Evolutionary conservation across 805 yeast genomes (phyloP).

Genomic region (Candida chauliodis): DNA sequence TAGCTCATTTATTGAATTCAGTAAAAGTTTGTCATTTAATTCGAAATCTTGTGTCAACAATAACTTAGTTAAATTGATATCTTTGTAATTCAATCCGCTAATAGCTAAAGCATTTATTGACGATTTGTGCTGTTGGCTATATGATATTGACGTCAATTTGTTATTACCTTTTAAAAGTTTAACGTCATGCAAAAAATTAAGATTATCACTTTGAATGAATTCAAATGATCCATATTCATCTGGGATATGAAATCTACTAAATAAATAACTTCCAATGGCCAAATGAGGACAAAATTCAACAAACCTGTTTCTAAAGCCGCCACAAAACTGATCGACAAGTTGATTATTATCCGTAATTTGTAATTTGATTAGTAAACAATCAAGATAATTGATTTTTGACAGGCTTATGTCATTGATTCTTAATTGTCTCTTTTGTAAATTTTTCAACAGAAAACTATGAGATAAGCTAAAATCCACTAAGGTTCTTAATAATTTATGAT

Average conservation of each 20-base stretch:
- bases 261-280: constrained; percentile 25
- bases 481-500: constrained; percentile 22
- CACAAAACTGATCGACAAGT: constrained; percentile 12
- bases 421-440: constrained; percentile 23
- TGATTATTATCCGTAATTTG: constrained; percentile 3
- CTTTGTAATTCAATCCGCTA: constrained; percentile 17
- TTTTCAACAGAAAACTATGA: constrained; percentile 18
- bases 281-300: constrained; percentile 27
- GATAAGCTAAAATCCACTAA: constrained; percentile 23
- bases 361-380: constrained; percentile 4
- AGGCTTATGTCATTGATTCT: constrained; percentile 17
- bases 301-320: constrained; percentile 20
- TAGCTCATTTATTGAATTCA: constrained; percentile 11
- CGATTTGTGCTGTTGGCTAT: constrained; percentile 26
- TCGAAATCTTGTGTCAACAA: constrained; percentile 14
- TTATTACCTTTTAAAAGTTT: constrained; percentile 24
- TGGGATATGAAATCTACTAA: constrained; percentile 25
- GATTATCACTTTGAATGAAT: constrained; percentile 7
- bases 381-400: constrained; percentile 9
- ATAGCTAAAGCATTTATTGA: constrained; percentile 18
- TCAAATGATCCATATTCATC: constrained; percentile 16
- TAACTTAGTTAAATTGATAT: constrained; percentile 18
- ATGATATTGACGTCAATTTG: constrained; percentile 19
- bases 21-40: constrained; percentile 11
- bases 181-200: constrained; percentile 14